Conservation (phyloP, 257 asterid species). For the Penstemon davidsonii region DNA sequence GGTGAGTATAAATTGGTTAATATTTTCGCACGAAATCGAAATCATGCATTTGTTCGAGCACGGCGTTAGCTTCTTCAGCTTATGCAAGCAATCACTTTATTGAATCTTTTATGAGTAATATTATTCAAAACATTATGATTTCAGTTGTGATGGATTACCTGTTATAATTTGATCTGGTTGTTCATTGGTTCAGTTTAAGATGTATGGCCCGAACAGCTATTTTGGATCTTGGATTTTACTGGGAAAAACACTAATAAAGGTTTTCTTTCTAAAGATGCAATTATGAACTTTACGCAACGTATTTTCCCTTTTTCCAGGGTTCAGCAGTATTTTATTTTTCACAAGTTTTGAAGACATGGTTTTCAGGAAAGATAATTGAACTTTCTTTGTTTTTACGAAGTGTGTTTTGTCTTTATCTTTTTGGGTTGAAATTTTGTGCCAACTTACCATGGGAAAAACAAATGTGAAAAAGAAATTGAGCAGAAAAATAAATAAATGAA, state of each 20-base stretch:
- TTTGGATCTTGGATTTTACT: too few relatives aligned
- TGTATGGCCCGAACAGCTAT: too few relatives aligned
- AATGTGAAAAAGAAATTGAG: neutral
- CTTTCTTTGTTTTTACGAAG: neutral
- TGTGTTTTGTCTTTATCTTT: neutral
- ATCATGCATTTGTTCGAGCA: slow-evolving; percentile 6
- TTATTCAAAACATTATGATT: slow-evolving; percentile 17
- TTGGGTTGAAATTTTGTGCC: neutral
- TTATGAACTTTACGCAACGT: neutral
- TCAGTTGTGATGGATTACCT: neutral
- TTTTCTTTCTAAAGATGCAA: neutral
- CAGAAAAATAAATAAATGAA: neutral
- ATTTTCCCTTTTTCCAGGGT: too few relatives aligned
- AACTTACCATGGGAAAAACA: neutral
- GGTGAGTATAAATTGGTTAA: slow-evolving; percentile 8
- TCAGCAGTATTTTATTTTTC: slow-evolving; percentile 10
- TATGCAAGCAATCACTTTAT: neutral
- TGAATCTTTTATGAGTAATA: neutral
- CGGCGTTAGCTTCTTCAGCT: slow-evolving; percentile 17
- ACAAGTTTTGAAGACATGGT: slow-evolving; percentile 6
- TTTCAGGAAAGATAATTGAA: slow-evolving; percentile 2
- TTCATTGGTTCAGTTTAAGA: slow-evolving; percentile 11
- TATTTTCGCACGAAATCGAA: slow-evolving; percentile 1
- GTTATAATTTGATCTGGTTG: slow-evolving; percentile 5
- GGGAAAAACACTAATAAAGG: too few relatives aligned